Percentiles rank a stretch among this genome's conserved stretches.
Evolutionary conservation across 2,329 filamentous ascomycete species (phyloP).

Genomic region (Ambrosiella xylebori): DNA sequence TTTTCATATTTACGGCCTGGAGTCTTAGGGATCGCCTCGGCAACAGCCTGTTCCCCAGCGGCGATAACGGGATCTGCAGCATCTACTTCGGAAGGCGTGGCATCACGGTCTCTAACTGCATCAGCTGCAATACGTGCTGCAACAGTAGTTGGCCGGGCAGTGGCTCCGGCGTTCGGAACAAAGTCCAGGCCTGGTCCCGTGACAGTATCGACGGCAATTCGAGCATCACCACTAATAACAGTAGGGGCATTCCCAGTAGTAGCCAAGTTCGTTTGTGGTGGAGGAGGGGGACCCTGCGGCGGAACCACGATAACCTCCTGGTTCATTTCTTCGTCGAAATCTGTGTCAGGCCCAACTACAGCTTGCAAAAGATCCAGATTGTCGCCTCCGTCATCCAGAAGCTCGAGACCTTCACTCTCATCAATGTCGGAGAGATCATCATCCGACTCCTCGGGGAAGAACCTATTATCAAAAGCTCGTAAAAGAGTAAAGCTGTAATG

Average conservation of each 20-base stretch:
- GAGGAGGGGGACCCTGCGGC: too few species aligned
- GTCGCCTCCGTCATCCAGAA: too few species aligned
- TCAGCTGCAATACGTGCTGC: neutral
- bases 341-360: too few species aligned
- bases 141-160: neutral
- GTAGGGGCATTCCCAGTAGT: too few species aligned
- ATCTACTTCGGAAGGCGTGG: slow-evolving; percentile 57
- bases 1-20: slow-evolving; percentile 37
- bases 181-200: too few species aligned
- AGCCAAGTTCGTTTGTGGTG: too few species aligned
- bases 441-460: neutral
- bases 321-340: too few species aligned
- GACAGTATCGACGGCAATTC: neutral
- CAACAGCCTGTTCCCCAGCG: slow-evolving; percentile 39
- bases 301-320: too few species aligned
- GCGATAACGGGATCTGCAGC: slow-evolving; percentile 50
- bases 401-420: too few species aligned
- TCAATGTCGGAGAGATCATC: neutral
- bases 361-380: too few species aligned
- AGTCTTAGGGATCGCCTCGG: slow-evolving; percentile 61
- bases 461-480: slow-evolving; percentile 18
- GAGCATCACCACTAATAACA: too few species aligned
- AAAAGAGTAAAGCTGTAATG: slow-evolving; percentile 20
- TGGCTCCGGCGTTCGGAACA: neutral
- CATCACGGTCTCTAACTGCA: slow-evolving; percentile 13